Conservation (phyloP, 352 stramenopile species). For the Phytophthora foliorum region DNA sequence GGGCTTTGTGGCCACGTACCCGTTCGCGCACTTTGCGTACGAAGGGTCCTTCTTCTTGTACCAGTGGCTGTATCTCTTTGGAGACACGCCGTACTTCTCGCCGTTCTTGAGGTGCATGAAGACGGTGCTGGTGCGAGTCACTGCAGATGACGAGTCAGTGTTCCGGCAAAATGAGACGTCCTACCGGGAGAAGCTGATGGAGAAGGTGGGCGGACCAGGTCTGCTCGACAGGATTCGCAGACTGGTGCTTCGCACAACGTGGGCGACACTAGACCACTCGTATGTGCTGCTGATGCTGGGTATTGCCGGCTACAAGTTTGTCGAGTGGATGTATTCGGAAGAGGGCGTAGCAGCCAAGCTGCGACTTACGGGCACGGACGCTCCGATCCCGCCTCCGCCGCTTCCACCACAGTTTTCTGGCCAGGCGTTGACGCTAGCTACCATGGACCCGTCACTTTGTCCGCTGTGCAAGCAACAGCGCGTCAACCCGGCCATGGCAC, state of each 20-base stretch:
- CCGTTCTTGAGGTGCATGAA: slow-evolving; percentile 80
- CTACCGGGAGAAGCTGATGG: slow-evolving; percentile 62
- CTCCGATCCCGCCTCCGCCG: slow-evolving; percentile 76
- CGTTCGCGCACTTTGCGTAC: slow-evolving; percentile 82
- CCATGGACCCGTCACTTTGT: slow-evolving; percentile 62
- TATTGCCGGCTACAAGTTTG: slow-evolving; percentile 87
- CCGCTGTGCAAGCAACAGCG: slow-evolving; percentile 77
- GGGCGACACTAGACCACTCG: slow-evolving; percentile 82
- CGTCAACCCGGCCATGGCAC: slow-evolving; percentile 78
- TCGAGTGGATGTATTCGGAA: slow-evolving; percentile 92
- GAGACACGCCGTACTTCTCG: slow-evolving; percentile 86
- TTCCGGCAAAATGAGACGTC: slow-evolving; percentile 66
- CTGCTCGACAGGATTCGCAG: slow-evolving; percentile 55
- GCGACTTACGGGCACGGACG: slow-evolving; percentile 60
- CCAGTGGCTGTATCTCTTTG: slow-evolving; percentile 90
- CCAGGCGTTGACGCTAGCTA: slow-evolving; percentile 56
- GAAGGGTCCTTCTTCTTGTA: slow-evolving; percentile 88
- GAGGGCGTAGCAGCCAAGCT: slow-evolving; percentile 72
- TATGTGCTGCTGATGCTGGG: slow-evolving; percentile 81
- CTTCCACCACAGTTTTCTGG: slow-evolving; percentile 74
- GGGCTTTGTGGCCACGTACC: slow-evolving; percentile 74
- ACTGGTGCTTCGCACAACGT: slow-evolving; percentile 60
- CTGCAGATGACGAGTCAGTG: slow-evolving; percentile 67
- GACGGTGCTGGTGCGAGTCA: slow-evolving; percentile 79
- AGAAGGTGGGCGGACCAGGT: slow-evolving; percentile 53